Evolutionary conservation across 176 grass and related monocot genomes (phyloP).

Genomic region (Stipa capillata): DNA sequence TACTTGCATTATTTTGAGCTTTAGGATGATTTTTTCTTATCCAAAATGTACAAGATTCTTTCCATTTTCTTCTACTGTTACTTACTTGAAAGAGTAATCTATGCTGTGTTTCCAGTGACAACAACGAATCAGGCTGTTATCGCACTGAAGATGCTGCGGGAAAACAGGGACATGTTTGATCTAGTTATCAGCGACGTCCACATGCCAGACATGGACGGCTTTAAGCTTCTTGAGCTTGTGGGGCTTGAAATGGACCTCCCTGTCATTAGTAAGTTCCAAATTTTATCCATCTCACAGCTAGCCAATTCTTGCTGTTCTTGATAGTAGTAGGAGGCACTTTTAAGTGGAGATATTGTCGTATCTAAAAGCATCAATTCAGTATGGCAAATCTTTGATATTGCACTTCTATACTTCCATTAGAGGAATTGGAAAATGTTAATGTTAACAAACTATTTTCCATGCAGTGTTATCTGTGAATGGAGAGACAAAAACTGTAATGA

Average conservation of each 20-base stretch:
- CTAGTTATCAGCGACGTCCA: constrained; percentile 97
- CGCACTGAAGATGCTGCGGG: constrained; percentile 68
- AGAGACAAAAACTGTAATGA: constrained; percentile 96
- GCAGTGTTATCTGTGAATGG: constrained; percentile 90
- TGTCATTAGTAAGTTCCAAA: constrained; percentile 71
- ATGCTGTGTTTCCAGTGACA: constrained; percentile 42
- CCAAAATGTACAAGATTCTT: background rate
- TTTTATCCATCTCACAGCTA: background rate
- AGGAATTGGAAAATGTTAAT: background rate
- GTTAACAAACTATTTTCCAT: constrained; percentile 26
- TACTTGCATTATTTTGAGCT: background rate
- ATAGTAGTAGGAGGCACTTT: background rate
- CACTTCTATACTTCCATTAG: background rate
- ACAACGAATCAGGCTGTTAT: constrained; percentile 78
- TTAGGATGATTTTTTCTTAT: background rate
- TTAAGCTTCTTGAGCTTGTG: constrained; percentile 93
- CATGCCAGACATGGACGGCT: constrained; percentile 97
- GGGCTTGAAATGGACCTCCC: constrained; percentile 97
- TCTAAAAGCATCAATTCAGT: background rate
- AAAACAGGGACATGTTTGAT: constrained; percentile 90
- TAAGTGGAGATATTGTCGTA: background rate
- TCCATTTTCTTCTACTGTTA: background rate
- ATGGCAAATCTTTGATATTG: background rate
- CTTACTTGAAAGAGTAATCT: background rate
- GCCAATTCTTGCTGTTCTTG: background rate